A percentile compares a stretch with the other conserved stretches of the same genome.
These are phyloP conservation scores for Populus alba DNA, from an alignment of 345 rosid species.

Conservation along the genomic window DNA sequence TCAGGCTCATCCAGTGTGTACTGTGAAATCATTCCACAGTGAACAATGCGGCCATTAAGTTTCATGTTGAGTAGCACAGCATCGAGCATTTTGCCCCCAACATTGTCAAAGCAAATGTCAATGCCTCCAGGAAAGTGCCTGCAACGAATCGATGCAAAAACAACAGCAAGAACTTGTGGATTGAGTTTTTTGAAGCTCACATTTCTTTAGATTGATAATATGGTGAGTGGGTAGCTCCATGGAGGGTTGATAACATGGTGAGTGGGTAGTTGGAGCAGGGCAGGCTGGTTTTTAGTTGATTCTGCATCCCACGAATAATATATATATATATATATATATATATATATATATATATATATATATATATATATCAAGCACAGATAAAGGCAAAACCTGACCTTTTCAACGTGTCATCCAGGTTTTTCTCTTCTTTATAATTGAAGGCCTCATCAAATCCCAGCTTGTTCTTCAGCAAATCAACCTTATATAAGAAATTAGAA, in stretches of 20 bases:
- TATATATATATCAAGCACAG: no score
- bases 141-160: not conserved
- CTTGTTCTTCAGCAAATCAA: slow-evolving; percentile 49
- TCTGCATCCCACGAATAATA: no score
- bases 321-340: no score
- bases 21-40: slow-evolving; percentile 59
- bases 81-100: slow-evolving; percentile 56
- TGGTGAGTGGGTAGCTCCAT: no score
- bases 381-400: slow-evolving; percentile 26
- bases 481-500: slow-evolving; percentile 14
- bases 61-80: slow-evolving; percentile 52
- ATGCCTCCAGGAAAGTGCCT: slow-evolving; percentile 60
- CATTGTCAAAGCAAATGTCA: slow-evolving; percentile 54
- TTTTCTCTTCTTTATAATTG: slow-evolving; percentile 51
- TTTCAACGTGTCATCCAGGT: slow-evolving; percentile 39
- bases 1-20: slow-evolving; percentile 44
- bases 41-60: slow-evolving; percentile 37
- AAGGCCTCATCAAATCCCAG: slow-evolving; percentile 61
- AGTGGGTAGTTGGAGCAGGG: no score
- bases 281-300: no score
- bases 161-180: no score
- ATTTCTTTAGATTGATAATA: no score
- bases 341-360: no score
- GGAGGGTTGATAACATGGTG: no score
- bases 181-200: no score